phyloP scores from a whole-genome alignment of 768 basidiomycete species.

The Strobilomyces echinocephalus region DNA sequence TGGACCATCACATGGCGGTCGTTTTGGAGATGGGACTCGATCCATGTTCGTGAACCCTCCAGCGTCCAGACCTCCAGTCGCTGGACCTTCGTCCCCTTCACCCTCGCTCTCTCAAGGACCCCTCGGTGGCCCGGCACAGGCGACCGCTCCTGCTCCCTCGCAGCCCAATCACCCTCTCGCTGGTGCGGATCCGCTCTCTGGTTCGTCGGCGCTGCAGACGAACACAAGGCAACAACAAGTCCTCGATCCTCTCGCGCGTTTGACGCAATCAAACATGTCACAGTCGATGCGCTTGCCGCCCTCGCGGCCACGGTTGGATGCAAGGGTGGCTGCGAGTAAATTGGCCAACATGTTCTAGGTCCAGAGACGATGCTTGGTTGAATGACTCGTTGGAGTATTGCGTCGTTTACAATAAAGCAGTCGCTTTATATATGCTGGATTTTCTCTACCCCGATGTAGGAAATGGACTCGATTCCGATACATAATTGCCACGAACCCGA shows the following conservation, averaged over 20 bases:
- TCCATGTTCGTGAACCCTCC: constrained; percentile 72
- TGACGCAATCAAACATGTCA: constrained; percentile 61
- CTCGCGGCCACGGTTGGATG: constrained; percentile 71
- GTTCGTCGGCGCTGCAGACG: constrained; percentile 2
- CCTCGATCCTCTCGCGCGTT: constrained; percentile 63
- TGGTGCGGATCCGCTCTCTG: constrained; percentile 11
- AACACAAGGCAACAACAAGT: constrained; percentile 27
- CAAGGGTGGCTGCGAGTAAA: constrained; percentile 83
- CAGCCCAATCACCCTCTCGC: constrained; percentile 18
- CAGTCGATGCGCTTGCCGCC: constrained; percentile 70
- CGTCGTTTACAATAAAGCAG: constrained; percentile 2
- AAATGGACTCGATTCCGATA: constrained; percentile 6
- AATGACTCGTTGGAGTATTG: not conserved
- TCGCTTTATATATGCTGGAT: constrained; percentile 18
- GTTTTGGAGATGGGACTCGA: constrained; percentile 68
- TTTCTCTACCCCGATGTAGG: constrained; percentile 5
- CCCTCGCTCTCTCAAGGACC: constrained; percentile 26
- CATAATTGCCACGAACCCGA: not conserved
- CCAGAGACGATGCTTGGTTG: not conserved
- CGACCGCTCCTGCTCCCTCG: constrained; percentile 2
- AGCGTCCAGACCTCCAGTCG: constrained; percentile 31
- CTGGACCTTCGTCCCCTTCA: constrained; percentile 35
- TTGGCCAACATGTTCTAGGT: constrained; percentile 81
- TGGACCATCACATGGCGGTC: constrained; percentile 57
- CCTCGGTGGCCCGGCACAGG: constrained; percentile 8